Percentiles rank a stretch among this genome's conserved stretches.
These are phyloP conservation scores for Colletotrichum endophyticum DNA, from an alignment of 2,329 filamentous ascomycete genomes.

Conservation along the genomic window DNA sequence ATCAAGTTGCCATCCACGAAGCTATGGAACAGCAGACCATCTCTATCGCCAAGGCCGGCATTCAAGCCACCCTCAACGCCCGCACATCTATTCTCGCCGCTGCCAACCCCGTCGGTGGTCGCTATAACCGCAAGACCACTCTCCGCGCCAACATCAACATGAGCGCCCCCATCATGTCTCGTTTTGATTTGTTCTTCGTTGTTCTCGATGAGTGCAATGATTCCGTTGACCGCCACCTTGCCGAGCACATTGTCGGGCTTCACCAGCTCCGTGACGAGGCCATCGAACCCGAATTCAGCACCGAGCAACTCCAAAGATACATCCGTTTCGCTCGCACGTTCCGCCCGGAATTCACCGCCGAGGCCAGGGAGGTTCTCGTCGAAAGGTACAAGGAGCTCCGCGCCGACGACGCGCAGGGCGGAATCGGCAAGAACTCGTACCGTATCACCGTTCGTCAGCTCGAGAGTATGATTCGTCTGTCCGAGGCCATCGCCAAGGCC, in stretches of 20 bases:
- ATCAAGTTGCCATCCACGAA: slow-evolving; percentile 99
- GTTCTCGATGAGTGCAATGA: slow-evolving; percentile 97
- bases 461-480: slow-evolving; percentile 93
- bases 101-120: slow-evolving; percentile 92
- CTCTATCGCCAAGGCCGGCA: slow-evolving; percentile 97
- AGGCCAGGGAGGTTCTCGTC: slow-evolving; percentile 85
- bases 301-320: slow-evolving; percentile 94
- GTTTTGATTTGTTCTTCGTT: slow-evolving; percentile 98
- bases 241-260: slow-evolving; percentile 91
- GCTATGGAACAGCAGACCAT: slow-evolving; percentile 99
- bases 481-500: slow-evolving; percentile 97
- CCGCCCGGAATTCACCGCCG: slow-evolving; percentile 87
- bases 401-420: slow-evolving; percentile 91
- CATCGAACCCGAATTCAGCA: slow-evolving; percentile 91
- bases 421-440: slow-evolving; percentile 93
- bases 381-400: slow-evolving; percentile 95
- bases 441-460: slow-evolving; percentile 96
- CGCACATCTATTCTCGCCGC: slow-evolving; percentile 94
- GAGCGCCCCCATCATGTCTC: slow-evolving; percentile 98
- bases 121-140: slow-evolving; percentile 97
- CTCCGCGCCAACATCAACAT: slow-evolving; percentile 97
- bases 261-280: slow-evolving; percentile 93
- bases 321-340: slow-evolving; percentile 97
- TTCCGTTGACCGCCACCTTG: slow-evolving; percentile 85
- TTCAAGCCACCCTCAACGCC: slow-evolving; percentile 96